These are phyloP conservation scores for Pichia sp. DNA, from an alignment of 1,139 yeast genomes.

Conservation along the genomic window DNA sequence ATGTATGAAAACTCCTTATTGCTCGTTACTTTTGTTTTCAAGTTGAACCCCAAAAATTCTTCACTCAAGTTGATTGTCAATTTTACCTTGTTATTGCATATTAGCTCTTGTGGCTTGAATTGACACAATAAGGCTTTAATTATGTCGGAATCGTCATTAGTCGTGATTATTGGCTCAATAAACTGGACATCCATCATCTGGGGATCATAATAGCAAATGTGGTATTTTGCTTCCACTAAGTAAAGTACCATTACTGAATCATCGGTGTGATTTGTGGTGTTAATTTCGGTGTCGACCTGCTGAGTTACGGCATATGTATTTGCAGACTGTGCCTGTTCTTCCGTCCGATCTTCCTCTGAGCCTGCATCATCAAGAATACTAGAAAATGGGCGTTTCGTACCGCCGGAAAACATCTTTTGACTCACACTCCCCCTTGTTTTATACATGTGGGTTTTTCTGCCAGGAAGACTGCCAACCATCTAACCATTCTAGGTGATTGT, in stretches of 20 bases:
- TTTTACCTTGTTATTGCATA: slow-evolving; percentile 10
- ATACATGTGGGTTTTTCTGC: too few relatives aligned
- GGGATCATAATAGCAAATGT: slow-evolving; percentile 5
- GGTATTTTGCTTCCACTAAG: background rate
- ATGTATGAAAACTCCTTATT: slow-evolving; percentile 10
- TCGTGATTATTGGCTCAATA: slow-evolving; percentile 3
- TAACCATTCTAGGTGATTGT: too few relatives aligned
- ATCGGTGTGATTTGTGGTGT: slow-evolving; percentile 4
- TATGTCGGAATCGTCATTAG: slow-evolving; percentile 3
- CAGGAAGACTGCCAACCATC: too few relatives aligned
- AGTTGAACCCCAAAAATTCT: background rate
- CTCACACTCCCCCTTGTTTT: too few relatives aligned
- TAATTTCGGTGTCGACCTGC: background rate
- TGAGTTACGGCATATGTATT: background rate
- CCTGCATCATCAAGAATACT: background rate
- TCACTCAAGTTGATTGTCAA: background rate
- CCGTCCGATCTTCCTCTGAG: too few relatives aligned
- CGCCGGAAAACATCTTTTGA: too few relatives aligned
- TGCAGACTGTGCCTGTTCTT: too few relatives aligned
- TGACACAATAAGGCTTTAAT: background rate
- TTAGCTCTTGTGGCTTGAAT: slow-evolving; percentile 8
- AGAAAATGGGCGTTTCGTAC: background rate
- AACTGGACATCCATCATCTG: background rate
- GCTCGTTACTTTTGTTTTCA: slow-evolving; percentile 11
- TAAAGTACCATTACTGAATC: slow-evolving; percentile 1